Percentiles rank a stretch among this genome's conserved stretches.
Evolutionary conservation across 2,329 filamentous ascomycete genomes (phyloP).

Genomic region (Herpotrichia juniperi): DNA sequence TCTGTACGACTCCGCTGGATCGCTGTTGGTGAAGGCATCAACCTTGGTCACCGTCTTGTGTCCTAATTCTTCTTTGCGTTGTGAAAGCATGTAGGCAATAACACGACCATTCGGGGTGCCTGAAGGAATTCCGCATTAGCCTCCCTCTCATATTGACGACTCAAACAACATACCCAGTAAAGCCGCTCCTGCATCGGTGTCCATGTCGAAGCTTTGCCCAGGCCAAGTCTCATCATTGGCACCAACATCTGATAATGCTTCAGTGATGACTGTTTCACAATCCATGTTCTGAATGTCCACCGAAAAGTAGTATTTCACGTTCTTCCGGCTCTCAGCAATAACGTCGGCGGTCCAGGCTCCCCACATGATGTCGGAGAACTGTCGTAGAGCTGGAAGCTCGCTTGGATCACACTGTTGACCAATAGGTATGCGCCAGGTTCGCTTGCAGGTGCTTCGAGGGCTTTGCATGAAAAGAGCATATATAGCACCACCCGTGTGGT

Average conservation of each 20-base stretch:
- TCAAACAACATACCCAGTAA: background rate
- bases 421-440: no score
- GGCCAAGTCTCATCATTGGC: background rate
- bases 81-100: background rate
- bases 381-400: no score
- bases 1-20: no score
- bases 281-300: background rate
- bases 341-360: background rate
- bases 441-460: no score
- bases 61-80: background rate
- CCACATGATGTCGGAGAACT: background rate
- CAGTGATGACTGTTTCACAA: background rate
- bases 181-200: background rate
- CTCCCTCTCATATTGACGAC: no score
- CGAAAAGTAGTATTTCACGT: background rate
- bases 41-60: background rate
- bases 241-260: background rate
- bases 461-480: no score
- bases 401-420: no score
- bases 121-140: background rate
- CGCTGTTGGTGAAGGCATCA: background rate
- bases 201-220: background rate
- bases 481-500: no score
- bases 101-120: background rate
- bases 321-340: background rate